Percentiles rank a stretch among this genome's conserved stretches.
Evolutionary conservation across 164 flowering plant species (phyloP).

Genomic region (Macadamia tetraphylla): DNA sequence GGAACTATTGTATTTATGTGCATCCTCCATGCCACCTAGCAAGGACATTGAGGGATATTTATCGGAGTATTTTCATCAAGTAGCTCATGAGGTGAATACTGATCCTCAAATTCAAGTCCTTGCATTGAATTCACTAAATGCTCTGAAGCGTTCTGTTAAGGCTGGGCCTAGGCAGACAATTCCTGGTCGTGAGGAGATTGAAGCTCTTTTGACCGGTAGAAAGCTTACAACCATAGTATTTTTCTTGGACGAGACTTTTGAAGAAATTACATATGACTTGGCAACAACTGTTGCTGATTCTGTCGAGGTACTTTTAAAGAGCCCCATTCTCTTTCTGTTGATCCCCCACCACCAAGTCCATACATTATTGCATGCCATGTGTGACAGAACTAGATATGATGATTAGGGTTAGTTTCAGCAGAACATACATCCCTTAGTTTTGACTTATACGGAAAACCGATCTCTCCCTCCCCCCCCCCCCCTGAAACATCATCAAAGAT

Average conservation of each 20-base stretch:
- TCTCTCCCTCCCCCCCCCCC: no score
- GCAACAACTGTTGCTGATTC: conserved; percentile 92
- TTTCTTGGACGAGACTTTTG: conserved; percentile 98
- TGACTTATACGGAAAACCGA: no score
- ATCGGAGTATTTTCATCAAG: conserved; percentile 83
- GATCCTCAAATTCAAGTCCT: conserved; percentile 75
- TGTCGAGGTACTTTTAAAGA: conserved; percentile 62
- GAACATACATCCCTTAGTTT: no score
- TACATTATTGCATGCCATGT: no score
- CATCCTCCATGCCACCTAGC: conserved; percentile 99
- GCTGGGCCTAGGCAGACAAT: conserved; percentile 92
- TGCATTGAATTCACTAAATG: conserved; percentile 76
- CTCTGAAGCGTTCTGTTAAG: conserved; percentile 82
- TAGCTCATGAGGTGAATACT: conserved; percentile 53
- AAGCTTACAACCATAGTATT: conserved; percentile 96
- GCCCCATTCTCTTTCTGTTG: neutral
- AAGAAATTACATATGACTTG: conserved; percentile 97
- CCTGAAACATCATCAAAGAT: no score
- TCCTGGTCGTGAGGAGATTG: conserved; percentile 95
- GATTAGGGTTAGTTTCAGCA: no score
- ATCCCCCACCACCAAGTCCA: no score
- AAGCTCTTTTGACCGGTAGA: conserved; percentile 77
- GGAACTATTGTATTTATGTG: conserved; percentile 92
- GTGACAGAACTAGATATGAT: no score
- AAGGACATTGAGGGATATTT: conserved; percentile 89